Base-by-base conservation (phyloP, 2,329 filamentous ascomycete species). In the Alternaria ethzedia region DNA sequence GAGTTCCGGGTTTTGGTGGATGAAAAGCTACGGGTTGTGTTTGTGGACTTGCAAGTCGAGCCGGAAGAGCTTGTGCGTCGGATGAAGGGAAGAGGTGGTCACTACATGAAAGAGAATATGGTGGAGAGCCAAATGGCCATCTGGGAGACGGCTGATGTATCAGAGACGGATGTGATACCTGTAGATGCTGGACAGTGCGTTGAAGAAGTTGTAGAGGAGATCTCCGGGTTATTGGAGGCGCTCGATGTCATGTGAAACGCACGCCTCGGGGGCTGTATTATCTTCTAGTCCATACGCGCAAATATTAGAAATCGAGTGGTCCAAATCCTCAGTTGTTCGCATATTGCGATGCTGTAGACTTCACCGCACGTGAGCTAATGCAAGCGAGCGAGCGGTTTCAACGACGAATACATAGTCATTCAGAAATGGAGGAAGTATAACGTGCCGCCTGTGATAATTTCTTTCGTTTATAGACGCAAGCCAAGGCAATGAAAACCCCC, bases 71-170 rank as follows among this genome's bases (percentile, higher is more conserved):
- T 83, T 7, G 59, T 69, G 7, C 51, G 69, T 25, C 75, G 80
- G 4, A 50, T 78, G 5, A 61, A 71, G 6, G 51, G 64, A 30
- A 70, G 80, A 13, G 62, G 70, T 36, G 74, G 68, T 0, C 81
- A 82, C 56, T 82, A 79, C 50, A 82, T 82, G 81, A 70, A 72
- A 43, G 57, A 73, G 0, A 65, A 61, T 9, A 81, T 82, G 78
- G 74, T 81, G 0, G 71, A 78, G 23, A 71, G 76, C 2, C 80
- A 82, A 59, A 23, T 81, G 3, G 68, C 65, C 2, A 69, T 73
- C 2, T 73, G 79, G 12, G 79, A 82, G 59, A 58, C 59, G 2
- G 67, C 77, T 0, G 66, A 61, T 0, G 57, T 63, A 2, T 65
- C 70, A 4, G 81, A 83, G 65, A 62, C 63, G 2, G 80, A 82